Percentiles rank a stretch among this genome's conserved stretches.
phyloP scores from a whole-genome alignment of 768 basidiomycete genomes.

The Auricularia heimuer region DNA sequence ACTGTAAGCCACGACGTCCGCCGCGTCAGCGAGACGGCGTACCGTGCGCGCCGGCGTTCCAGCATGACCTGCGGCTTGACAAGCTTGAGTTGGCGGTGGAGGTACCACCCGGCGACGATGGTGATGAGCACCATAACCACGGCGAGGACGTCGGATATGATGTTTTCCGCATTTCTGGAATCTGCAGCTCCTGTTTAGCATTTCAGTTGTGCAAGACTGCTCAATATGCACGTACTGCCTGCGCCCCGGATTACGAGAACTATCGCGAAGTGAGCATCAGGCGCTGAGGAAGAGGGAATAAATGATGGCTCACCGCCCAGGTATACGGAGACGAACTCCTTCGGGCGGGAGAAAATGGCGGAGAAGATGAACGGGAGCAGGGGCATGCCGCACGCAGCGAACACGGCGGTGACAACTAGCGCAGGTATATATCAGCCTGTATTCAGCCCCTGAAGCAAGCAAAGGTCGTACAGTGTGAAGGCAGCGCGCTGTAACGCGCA shows the following conservation, averaged over 20 bases:
- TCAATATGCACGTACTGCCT: too few relatives aligned
- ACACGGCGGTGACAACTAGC: conserved; percentile 76
- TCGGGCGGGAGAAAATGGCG: conserved; percentile 77
- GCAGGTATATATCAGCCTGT: background rate
- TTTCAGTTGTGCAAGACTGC: too few relatives aligned
- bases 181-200: conserved; percentile 12
- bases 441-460: background rate
- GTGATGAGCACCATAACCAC: conserved; percentile 67
- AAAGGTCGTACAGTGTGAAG: conserved; percentile 60
- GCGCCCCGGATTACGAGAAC: too few relatives aligned
- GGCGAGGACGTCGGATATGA: conserved; percentile 62
- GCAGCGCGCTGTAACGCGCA: conserved; percentile 71
- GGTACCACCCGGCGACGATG: conserved; percentile 73
- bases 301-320: conserved; percentile 52
- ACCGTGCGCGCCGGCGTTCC: conserved; percentile 62
- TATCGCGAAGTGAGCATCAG: conserved; percentile 16
- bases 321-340: conserved; percentile 88
- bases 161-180: conserved; percentile 42
- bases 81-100: conserved; percentile 58
- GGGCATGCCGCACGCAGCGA: conserved; percentile 82
- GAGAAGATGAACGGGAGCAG: conserved; percentile 70
- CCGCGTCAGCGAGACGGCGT: conserved; percentile 3
- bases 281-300: background rate
- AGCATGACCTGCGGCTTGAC: conserved; percentile 62
- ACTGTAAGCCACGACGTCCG: too few relatives aligned